Conservation (phyloP, 768 basidiomycete species). For the Boletus subparvulus region DNA sequence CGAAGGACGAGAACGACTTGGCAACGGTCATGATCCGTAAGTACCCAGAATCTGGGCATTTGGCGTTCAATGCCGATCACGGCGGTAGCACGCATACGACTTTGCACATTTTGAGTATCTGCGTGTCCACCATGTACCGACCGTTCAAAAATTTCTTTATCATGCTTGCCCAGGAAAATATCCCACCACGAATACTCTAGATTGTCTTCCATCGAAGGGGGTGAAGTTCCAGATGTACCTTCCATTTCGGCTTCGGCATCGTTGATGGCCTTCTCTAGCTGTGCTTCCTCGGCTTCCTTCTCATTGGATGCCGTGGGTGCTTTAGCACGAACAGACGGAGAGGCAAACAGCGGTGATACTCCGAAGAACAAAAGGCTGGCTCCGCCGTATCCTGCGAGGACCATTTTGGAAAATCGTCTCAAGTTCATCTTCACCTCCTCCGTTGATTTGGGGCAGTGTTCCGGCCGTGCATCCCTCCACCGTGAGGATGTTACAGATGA, state of each 20-base stretch:
- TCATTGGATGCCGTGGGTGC: slow-evolving; percentile 35
- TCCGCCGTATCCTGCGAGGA: slow-evolving; percentile 82
- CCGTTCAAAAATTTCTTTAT: slow-evolving; percentile 77
- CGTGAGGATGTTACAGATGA: slow-evolving; percentile 29
- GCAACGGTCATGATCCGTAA: slow-evolving; percentile 72
- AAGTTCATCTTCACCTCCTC: slow-evolving; percentile 65
- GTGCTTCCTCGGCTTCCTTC: slow-evolving; percentile 56
- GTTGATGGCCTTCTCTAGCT: slow-evolving; percentile 63
- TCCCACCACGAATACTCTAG: slow-evolving; percentile 79
- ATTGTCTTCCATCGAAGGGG: slow-evolving; percentile 22
- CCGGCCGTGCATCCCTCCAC: slow-evolving; percentile 25
- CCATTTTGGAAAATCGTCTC: slow-evolving; percentile 80
- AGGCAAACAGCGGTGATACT: slow-evolving; percentile 40
- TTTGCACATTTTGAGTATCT: slow-evolving; percentile 24
- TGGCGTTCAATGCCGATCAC: slow-evolving; percentile 64
- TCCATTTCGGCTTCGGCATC: slow-evolving; percentile 68
- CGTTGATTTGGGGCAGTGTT: slow-evolving; percentile 32
- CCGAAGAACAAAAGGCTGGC: slow-evolving; percentile 82
- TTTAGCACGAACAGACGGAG: slow-evolving; percentile 25
- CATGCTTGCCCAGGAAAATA: slow-evolving; percentile 74
- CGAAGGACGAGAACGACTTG: slow-evolving; percentile 77
- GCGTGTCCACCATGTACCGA: slow-evolving; percentile 39
- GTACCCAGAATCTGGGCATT: slow-evolving; percentile 84
- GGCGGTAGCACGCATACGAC: slow-evolving; percentile 54
- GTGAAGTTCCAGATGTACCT: slow-evolving; percentile 32